A percentile compares a stretch with the other conserved stretches of the same genome.
phyloP scores from a whole-genome alignment of 1,284 basidiomycete genomes.

The Trametes sp. region DNA sequence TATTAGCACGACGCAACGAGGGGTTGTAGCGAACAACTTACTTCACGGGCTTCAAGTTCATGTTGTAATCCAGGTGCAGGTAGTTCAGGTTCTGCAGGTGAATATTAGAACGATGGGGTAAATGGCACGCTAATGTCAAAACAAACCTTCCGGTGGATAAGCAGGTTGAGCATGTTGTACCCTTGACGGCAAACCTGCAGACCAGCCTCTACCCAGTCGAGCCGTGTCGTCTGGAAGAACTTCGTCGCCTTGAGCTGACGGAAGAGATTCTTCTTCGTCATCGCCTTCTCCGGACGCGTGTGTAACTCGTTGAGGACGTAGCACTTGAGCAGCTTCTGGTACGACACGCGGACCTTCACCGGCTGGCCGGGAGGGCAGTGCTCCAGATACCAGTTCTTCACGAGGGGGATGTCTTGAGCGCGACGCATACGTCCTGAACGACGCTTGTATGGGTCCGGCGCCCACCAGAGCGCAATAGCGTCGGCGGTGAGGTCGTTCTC shows the following conservation, averaged over 20 bases:
- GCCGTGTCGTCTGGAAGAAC: conserved; percentile 97
- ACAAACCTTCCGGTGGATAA: conserved; percentile 95
- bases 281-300: conserved; percentile 90
- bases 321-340: conserved; percentile 98
- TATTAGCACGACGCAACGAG: not conserved
- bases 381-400: conserved; percentile 98
- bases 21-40: conserved; percentile 37
- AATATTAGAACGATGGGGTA: conserved; percentile 15
- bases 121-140: not conserved
- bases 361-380: conserved; percentile 97
- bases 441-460: conserved; percentile 94
- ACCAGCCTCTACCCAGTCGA: conserved; percentile 99
- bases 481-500: conserved; percentile 96
- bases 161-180: conserved; percentile 99
- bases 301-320: conserved; percentile 96
- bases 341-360: conserved; percentile 98
- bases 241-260: conserved; percentile 97
- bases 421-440: conserved; percentile 93
- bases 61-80: conserved; percentile 92
- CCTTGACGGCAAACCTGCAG: conserved; percentile 98
- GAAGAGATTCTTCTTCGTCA: conserved; percentile 98
- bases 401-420: conserved; percentile 94
- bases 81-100: conserved; percentile 88
- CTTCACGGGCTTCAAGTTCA: conserved; percentile 98
- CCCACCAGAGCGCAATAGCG: conserved; percentile 98